Conservation (phyloP, 345 rosid genomes). For the Citrus cavaleriei region DNA sequence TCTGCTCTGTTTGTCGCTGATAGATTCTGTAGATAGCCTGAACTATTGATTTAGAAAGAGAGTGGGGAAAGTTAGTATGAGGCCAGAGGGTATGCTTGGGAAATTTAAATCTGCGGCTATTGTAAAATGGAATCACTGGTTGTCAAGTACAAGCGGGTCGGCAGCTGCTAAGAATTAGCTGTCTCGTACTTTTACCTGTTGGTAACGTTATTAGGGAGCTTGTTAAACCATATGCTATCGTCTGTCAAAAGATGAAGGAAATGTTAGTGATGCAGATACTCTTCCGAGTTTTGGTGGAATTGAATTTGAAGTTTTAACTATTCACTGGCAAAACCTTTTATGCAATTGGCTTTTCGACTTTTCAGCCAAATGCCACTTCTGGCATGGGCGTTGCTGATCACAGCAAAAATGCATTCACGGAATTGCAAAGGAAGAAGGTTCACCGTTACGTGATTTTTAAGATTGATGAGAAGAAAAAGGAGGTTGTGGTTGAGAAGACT, state of each 20-base stretch:
- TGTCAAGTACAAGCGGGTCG: not conserved
- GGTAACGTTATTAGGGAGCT: not conserved
- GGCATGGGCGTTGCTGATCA: constrained; percentile 78
- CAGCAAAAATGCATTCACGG: constrained; percentile 53
- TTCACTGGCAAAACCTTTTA: not conserved
- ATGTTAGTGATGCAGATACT: no score
- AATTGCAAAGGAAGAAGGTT: constrained; percentile 67
- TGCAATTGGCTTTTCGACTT: not conserved
- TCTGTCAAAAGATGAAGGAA: not conserved
- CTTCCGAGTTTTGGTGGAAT: not conserved
- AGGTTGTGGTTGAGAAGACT: constrained; percentile 64
- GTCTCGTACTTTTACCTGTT: no score
- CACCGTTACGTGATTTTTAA: constrained; percentile 65
- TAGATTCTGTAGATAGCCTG: no score
- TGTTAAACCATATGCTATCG: constrained; percentile 4
- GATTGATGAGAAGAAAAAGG: constrained; percentile 59
- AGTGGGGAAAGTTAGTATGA: not conserved
- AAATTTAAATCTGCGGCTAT: not conserved
- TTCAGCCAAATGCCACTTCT: constrained; percentile 72
- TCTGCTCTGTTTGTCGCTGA: no score
- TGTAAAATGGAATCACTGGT: not conserved
- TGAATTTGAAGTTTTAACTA: not conserved
- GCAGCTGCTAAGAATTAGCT: no score
- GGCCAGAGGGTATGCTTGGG: not conserved
- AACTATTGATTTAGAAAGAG: no score